Evolutionary conservation across 1,139 yeast species (phyloP).

Genomic region (Hyphopichia fennica): DNA sequence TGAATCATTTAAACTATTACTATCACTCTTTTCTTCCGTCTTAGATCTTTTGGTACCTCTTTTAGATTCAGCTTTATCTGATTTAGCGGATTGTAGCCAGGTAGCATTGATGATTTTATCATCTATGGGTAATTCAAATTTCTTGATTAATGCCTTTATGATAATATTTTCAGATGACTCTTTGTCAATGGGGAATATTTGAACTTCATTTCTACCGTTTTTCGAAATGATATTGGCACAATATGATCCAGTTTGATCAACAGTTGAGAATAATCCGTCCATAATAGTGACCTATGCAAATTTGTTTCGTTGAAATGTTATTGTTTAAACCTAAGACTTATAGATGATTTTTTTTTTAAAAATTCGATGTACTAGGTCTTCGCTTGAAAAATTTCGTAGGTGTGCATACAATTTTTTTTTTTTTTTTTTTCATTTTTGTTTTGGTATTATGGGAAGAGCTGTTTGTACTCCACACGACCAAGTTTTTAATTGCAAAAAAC

Average conservation of each 20-base stretch:
- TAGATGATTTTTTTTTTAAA: not conserved
- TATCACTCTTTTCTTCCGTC: not conserved
- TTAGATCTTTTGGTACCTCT: conserved; percentile 15
- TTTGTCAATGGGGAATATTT: conserved; percentile 22
- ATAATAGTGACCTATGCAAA: not conserved
- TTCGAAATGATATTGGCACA: conserved; percentile 33
- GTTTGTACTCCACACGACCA: not conserved
- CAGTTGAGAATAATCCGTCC: conserved; percentile 8
- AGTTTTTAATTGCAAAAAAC: not conserved
- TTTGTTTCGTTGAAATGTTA: not conserved
- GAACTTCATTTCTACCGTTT: conserved; percentile 36
- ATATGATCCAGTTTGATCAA: conserved; percentile 21
- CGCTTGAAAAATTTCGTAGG: conserved; percentile 4
- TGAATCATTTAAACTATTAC: not conserved
- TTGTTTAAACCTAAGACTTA: not conserved
- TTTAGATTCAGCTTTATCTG: conserved; percentile 7
- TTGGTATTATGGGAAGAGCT: not conserved
- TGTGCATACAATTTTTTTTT: conserved; percentile 1
- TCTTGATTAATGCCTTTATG: conserved; percentile 8
- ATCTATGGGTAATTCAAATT: conserved; percentile 16
- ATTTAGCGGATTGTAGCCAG: conserved; percentile 18
- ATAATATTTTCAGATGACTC: conserved; percentile 4
- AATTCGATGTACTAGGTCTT: not conserved
- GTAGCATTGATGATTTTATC: conserved; percentile 23
- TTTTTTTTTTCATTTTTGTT: not conserved